A percentile compares a stretch with the other conserved stretches of the same genome.
Conservation (phyloP, 2,329 filamentous ascomycete species). For the Verticillium tricorpus region DNA sequence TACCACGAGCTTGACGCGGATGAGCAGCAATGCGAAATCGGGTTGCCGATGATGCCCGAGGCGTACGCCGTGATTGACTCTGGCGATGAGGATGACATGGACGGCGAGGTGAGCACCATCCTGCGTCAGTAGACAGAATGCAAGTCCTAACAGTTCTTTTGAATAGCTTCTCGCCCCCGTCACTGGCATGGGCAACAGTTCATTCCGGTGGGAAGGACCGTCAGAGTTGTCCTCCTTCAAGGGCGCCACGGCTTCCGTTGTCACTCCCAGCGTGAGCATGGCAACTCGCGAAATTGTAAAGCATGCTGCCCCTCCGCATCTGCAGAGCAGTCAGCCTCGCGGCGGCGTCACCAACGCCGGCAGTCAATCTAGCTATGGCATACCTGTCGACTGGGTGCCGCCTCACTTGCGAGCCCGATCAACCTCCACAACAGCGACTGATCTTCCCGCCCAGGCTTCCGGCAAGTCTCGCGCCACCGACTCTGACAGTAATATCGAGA, state of each 20-base stretch:
- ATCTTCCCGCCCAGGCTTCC: neutral
- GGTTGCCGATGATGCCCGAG: conserved; percentile 1
- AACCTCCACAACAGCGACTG: neutral
- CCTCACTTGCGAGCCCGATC: neutral
- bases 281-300: neutral
- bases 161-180: conserved; percentile 7
- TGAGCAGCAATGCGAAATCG: conserved; percentile 4
- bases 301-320: neutral
- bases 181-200: neutral
- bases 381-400: neutral
- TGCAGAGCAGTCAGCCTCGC: neutral
- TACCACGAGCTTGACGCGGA: conserved; percentile 1
- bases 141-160: neutral
- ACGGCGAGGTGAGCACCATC: conserved; percentile 1
- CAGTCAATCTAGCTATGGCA: neutral
- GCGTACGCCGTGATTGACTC: conserved; percentile 1
- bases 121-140: neutral
- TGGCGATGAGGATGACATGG: conserved; percentile 1
- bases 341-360: neutral
- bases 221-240: conserved; percentile 1
- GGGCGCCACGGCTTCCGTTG: neutral
- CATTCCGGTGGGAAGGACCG: neutral
- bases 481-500: neutral
- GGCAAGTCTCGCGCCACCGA: neutral
- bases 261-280: neutral